Conservation (phyloP, 2,329 filamentous ascomycete species). For the Lachnellula hyalina region DNA sequence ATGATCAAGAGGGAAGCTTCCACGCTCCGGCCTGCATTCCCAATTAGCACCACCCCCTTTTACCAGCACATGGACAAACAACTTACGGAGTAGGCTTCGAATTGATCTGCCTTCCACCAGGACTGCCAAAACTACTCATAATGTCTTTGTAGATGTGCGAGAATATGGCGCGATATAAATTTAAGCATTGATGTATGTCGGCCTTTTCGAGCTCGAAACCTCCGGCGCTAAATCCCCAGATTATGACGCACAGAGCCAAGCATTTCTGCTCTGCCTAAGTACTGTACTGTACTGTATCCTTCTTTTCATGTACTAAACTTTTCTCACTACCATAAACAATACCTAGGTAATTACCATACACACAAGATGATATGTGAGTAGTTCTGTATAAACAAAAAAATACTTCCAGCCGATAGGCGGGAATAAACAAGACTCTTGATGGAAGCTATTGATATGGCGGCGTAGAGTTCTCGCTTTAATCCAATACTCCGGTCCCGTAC, state of each 20-base stretch:
- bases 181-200: not conserved
- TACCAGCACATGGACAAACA: not conserved
- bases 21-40: constrained; percentile 68
- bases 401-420: not conserved
- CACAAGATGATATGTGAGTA: constrained; percentile 2
- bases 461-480: constrained; percentile 41
- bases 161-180: constrained; percentile 1
- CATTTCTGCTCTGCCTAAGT: no score
- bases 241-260: not conserved
- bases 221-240: constrained; percentile 5
- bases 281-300: not conserved
- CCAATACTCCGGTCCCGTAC: constrained; percentile 42
- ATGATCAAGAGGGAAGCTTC: constrained; percentile 94
- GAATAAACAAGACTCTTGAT: constrained; percentile 36
- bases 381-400: not conserved
- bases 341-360: not conserved
- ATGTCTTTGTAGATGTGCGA: constrained; percentile 4
- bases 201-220: not conserved
- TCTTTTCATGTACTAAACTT: no score
- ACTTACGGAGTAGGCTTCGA: constrained; percentile 67
- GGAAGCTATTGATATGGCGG: constrained; percentile 45
- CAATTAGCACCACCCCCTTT: constrained; percentile 3
- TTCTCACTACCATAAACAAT: no score
- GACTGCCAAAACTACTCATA: constrained; percentile 65
- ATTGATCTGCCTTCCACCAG: constrained; percentile 58